These are phyloP conservation scores for Chrysoporthe cubensis DNA, from an alignment of 2,329 filamentous ascomycete genomes.

Conservation along the genomic window DNA sequence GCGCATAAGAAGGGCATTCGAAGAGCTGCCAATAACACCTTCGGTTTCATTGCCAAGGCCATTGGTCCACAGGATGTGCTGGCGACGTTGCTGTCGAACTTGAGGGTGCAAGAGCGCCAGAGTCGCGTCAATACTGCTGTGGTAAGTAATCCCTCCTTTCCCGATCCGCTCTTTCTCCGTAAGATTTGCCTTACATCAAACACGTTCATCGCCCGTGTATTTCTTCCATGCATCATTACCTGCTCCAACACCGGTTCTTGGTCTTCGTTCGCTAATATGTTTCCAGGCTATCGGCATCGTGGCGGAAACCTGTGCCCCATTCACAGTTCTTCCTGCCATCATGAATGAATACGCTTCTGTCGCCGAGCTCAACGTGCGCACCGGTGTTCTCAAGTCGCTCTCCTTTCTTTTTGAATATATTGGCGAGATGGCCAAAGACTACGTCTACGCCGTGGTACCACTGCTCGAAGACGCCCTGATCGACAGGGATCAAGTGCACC, in stretches of 20 bases:
- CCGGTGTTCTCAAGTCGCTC: conserved; percentile 94
- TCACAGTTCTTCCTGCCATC: conserved; percentile 95
- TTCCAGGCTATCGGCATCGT: conserved; percentile 86
- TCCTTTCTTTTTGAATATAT: conserved; percentile 99
- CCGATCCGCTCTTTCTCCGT: neutral
- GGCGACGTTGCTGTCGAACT: conserved; percentile 92
- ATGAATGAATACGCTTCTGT: conserved; percentile 98
- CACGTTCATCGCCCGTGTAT: neutral
- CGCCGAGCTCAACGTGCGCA: conserved; percentile 97
- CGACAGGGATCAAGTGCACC: conserved; percentile 96
- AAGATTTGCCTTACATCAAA: neutral
- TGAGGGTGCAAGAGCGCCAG: conserved; percentile 95
- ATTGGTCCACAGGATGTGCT: conserved; percentile 98
- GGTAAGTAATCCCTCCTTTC: conserved; percentile 14
- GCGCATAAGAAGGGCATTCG: conserved; percentile 99
- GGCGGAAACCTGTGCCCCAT: conserved; percentile 96
- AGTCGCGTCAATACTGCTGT: conserved; percentile 98
- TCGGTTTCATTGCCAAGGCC: conserved; percentile 98
- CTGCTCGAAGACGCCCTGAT: conserved; percentile 96
- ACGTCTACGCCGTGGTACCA: conserved; percentile 96
- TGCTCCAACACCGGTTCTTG: too few species aligned
- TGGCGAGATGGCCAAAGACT: conserved; percentile 99
- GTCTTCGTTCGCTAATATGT: conserved; percentile 6
- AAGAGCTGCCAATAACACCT: conserved; percentile 98
- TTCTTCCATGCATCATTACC: neutral